phyloP scores from a whole-genome alignment of 495 filamentous ascomycete genomes.

The Penicillium robsamsonii region DNA sequence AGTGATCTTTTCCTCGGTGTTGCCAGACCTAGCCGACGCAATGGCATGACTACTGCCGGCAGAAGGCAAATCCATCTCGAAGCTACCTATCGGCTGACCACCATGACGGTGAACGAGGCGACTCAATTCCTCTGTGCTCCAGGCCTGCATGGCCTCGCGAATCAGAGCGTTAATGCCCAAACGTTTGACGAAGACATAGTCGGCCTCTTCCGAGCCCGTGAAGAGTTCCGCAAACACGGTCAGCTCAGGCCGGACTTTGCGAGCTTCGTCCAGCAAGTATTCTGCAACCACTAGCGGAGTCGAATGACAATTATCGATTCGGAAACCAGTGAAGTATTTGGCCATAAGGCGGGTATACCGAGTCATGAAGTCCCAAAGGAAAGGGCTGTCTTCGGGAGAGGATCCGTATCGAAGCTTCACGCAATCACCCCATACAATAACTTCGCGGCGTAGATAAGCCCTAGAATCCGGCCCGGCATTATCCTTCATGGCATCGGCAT shows the following conservation, averaged over 20 bases:
- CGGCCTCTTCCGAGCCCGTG: constrained; percentile 91
- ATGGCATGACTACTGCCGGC: constrained; percentile 43
- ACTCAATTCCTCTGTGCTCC: constrained; percentile 90
- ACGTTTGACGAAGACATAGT: constrained; percentile 91
- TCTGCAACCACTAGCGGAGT: constrained; percentile 92
- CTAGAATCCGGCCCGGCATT: constrained; percentile 86
- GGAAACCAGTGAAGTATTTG: constrained; percentile 91
- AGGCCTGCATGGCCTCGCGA: constrained; percentile 97
- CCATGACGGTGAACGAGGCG: constrained; percentile 91
- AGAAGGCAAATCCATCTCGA: constrained; percentile 69
- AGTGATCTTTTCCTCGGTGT: constrained; percentile 58
- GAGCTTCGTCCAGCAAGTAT: constrained; percentile 88
- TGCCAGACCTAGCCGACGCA: constrained; percentile 39
- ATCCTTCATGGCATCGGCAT: constrained; percentile 87
- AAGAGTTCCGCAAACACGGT: constrained; percentile 96
- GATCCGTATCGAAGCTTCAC: constrained; percentile 93
- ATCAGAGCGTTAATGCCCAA: constrained; percentile 88
- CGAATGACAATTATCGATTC: constrained; percentile 98
- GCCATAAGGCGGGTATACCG: constrained; percentile 90
- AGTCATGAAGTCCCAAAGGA: constrained; percentile 93
- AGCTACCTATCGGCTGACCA: constrained; percentile 92
- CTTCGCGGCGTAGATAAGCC: constrained; percentile 87
- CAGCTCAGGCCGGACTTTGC: constrained; percentile 81
- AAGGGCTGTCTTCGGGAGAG: constrained; percentile 81
- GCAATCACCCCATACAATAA: constrained; percentile 98